These are phyloP conservation scores for Sporothrix brasiliensis DNA, from an alignment of 2,329 filamentous ascomycete genomes.

Conservation along the genomic window DNA sequence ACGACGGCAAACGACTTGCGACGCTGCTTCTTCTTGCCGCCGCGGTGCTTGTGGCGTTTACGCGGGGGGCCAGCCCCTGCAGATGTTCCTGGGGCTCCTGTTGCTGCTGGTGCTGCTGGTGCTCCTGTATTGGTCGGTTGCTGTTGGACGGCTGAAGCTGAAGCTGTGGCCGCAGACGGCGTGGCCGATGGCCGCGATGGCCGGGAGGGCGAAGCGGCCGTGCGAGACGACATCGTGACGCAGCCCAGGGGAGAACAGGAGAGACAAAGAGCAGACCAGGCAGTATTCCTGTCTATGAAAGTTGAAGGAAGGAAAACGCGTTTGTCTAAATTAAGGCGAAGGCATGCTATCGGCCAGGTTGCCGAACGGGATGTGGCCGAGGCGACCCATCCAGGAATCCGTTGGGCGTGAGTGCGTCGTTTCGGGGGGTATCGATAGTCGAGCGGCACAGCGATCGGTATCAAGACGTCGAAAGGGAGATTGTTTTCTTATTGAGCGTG, in stretches of 20 bases:
- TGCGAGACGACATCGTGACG: constrained; percentile 16
- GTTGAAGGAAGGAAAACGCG: neutral
- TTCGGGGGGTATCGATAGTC: too few relatives aligned
- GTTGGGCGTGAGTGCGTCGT: too few relatives aligned
- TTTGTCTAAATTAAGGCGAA: constrained; percentile 12
- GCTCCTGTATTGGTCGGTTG: neutral
- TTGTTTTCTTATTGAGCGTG: neutral
- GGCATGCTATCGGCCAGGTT: constrained; percentile 29
- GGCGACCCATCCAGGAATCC: neutral
- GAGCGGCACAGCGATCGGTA: neutral
- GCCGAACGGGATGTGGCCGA: constrained; percentile 22
- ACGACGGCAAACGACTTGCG: constrained; percentile 76
- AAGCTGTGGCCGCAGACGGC: neutral
- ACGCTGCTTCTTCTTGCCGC: constrained; percentile 79
- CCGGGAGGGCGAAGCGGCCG: constrained; percentile 1
- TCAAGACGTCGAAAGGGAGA: neutral
- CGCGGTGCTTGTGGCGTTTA: constrained; percentile 75
- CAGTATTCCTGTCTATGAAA: neutral
- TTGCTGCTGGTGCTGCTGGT: neutral
- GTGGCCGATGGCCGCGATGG: neutral
- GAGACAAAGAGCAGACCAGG: too few relatives aligned
- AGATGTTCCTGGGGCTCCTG: neutral
- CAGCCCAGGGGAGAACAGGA: neutral
- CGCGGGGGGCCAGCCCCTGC: constrained; percentile 25
- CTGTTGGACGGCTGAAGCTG: neutral